Evolutionary conservation across 2,329 filamentous ascomycete genomes (phyloP).

Genomic region (Lasiodiplodia theobromae): DNA sequence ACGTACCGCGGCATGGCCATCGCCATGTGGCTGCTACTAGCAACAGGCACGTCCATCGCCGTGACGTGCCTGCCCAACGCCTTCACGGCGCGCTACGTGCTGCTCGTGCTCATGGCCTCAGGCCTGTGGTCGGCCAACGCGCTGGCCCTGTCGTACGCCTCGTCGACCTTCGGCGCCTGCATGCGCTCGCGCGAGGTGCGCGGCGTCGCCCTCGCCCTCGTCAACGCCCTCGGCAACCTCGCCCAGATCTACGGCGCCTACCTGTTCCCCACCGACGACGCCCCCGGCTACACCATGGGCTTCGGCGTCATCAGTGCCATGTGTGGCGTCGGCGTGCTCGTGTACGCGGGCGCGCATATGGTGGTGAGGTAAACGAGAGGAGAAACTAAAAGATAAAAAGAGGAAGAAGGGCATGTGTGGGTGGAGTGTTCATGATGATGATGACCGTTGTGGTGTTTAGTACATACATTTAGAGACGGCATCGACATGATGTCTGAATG

Average conservation of each 20-base stretch:
- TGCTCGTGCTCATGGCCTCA: slow-evolving; percentile 64
- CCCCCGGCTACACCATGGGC: slow-evolving; percentile 52
- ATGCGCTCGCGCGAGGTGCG: slow-evolving; percentile 57
- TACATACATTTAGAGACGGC: not conserved
- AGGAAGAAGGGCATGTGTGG: not conserved
- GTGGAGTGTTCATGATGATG: not conserved
- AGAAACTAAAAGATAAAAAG: slow-evolving; percentile 32
- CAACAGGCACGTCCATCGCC: slow-evolving; percentile 43
- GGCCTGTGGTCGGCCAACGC: slow-evolving; percentile 63
- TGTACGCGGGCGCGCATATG: slow-evolving; percentile 43
- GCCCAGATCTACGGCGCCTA: slow-evolving; percentile 64
- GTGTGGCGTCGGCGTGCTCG: slow-evolving; percentile 40
- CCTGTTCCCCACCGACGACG: slow-evolving; percentile 58
- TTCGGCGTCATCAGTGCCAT: slow-evolving; percentile 45
- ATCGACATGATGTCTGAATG: not conserved
- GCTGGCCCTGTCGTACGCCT: slow-evolving; percentile 59
- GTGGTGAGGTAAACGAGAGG: slow-evolving; percentile 35
- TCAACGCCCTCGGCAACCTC: slow-evolving; percentile 63
- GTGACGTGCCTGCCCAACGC: slow-evolving; percentile 57
- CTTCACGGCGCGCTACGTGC: slow-evolving; percentile 58
- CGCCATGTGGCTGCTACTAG: slow-evolving; percentile 54
- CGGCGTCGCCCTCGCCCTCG: slow-evolving; percentile 60
- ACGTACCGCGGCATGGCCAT: slow-evolving; percentile 58
- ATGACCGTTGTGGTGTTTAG: no score
- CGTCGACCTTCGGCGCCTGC: slow-evolving; percentile 55